A percentile compares a stretch with the other conserved stretches of the same genome.
Evolutionary conservation across 2,329 filamentous ascomycete species (phyloP).

Genomic region (Fusarium drepaniforme): DNA sequence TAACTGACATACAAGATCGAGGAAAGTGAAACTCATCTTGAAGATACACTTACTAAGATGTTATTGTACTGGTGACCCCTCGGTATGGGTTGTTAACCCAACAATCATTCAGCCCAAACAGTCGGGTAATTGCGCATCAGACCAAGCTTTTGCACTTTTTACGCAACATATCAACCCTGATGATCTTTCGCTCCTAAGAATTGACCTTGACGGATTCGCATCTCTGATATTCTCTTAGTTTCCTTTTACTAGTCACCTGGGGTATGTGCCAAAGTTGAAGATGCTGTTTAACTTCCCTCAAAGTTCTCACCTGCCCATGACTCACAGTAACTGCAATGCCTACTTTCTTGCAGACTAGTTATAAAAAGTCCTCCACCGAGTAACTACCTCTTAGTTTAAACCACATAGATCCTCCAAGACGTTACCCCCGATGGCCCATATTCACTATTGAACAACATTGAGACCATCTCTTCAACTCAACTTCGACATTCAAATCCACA

Average conservation of each 20-base stretch:
- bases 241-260: too few relatives aligned
- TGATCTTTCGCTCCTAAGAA: too few relatives aligned
- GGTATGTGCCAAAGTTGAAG: background rate
- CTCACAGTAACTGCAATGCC: background rate
- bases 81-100: too few relatives aligned
- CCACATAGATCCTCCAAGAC: background rate
- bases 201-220: too few relatives aligned
- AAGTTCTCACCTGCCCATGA: background rate
- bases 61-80: background rate
- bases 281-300: background rate
- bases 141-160: too few relatives aligned
- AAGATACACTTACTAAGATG: too few relatives aligned
- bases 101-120: too few relatives aligned
- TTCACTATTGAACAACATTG: background rate
- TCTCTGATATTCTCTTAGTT: too few relatives aligned
- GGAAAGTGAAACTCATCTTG: too few relatives aligned
- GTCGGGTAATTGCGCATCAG: too few relatives aligned
- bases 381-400: background rate
- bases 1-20: too few relatives aligned
- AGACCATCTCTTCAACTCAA: background rate
- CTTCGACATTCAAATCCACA: background rate
- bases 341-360: background rate
- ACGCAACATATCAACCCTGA: too few relatives aligned
- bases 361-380: background rate
- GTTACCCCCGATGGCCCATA: background rate